These are phyloP conservation scores for Hortiboletus campestris DNA, from an alignment of 768 basidiomycete species.

Conservation along the genomic window DNA sequence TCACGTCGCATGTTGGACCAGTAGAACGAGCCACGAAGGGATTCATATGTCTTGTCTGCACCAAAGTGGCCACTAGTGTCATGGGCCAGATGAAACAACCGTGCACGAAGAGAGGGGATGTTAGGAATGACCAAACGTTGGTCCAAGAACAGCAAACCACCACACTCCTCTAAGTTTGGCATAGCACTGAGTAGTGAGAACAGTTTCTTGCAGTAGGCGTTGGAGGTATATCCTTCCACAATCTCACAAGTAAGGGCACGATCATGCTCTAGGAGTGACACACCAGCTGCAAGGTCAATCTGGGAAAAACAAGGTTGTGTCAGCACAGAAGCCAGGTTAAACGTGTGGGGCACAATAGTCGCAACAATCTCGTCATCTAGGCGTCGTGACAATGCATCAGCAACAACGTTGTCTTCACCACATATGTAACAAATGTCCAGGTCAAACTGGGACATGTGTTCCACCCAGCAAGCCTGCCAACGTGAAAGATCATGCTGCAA, in stretches of 20 bases:
- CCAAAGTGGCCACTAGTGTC: neutral
- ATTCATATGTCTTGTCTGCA: neutral
- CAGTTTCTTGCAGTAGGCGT: too few relatives aligned
- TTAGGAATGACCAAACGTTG: neutral
- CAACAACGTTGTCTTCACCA: constrained; percentile 24
- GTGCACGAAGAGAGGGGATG: rapidly evolving
- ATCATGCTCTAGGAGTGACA: neutral
- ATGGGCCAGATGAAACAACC: neutral
- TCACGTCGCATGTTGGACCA: neutral
- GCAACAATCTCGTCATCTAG: neutral
- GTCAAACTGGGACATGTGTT: constrained; percentile 37
- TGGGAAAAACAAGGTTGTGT: too few relatives aligned
- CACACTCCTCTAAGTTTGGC: too few relatives aligned
- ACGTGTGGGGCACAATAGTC: too few relatives aligned
- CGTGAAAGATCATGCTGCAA: neutral
- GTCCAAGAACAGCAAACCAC: neutral
- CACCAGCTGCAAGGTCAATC: too few relatives aligned
- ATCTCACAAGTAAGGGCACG: too few relatives aligned
- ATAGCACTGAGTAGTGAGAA: too few relatives aligned
- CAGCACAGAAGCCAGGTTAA: too few relatives aligned
- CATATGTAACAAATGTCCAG: constrained; percentile 6
- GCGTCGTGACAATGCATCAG: neutral
- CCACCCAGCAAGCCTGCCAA: constrained; percentile 38
- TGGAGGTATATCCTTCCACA: too few relatives aligned
- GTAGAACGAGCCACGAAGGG: neutral